A percentile compares a stretch with the other conserved stretches of the same genome.
These are phyloP conservation scores for Beauveria medogensis DNA, from an alignment of 2,329 filamentous ascomycete species.

Conservation along the genomic window DNA sequence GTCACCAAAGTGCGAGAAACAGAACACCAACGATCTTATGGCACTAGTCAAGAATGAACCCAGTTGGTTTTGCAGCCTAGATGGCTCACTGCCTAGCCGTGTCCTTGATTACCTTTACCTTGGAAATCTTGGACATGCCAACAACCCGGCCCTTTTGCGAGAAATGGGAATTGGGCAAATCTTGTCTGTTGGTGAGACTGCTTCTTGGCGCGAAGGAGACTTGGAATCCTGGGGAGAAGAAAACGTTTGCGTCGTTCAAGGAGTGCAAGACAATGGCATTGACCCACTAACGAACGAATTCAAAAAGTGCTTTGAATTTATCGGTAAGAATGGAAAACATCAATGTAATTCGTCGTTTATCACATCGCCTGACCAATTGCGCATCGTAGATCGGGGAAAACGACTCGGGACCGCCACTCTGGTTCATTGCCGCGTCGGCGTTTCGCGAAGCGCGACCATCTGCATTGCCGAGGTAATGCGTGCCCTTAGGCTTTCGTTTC, in stretches of 20 bases:
- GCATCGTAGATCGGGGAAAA: constrained; percentile 62
- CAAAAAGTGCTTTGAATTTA: constrained; percentile 77
- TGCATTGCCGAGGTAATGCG: constrained; percentile 99
- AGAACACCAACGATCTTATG: constrained; percentile 45
- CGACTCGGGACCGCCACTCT: constrained; percentile 73
- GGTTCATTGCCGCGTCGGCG: constrained; percentile 92
- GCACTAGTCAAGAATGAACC: constrained; percentile 54
- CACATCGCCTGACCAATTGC: constrained; percentile 8
- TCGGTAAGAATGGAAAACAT: constrained; percentile 54
- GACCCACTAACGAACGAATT: constrained; percentile 86
- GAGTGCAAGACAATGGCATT: constrained; percentile 94
- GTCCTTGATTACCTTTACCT: constrained; percentile 93
- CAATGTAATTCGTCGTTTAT: background rate
- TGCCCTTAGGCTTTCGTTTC: constrained; percentile 69
- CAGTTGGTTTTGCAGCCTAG: constrained; percentile 72
- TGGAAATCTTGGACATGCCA: constrained; percentile 86
- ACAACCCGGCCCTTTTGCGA: constrained; percentile 76
- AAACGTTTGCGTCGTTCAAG: constrained; percentile 72
- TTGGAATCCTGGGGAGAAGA: constrained; percentile 65
- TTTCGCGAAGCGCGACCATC: constrained; percentile 91
- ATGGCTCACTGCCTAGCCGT: constrained; percentile 84
- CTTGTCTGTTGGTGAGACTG: constrained; percentile 83
- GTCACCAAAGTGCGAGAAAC: constrained; percentile 48
- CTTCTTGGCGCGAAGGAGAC: constrained; percentile 69
- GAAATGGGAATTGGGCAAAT: constrained; percentile 80